Base-by-base conservation (phyloP, 805 yeast species). In the Kluyveromyces siamensis region DNA sequence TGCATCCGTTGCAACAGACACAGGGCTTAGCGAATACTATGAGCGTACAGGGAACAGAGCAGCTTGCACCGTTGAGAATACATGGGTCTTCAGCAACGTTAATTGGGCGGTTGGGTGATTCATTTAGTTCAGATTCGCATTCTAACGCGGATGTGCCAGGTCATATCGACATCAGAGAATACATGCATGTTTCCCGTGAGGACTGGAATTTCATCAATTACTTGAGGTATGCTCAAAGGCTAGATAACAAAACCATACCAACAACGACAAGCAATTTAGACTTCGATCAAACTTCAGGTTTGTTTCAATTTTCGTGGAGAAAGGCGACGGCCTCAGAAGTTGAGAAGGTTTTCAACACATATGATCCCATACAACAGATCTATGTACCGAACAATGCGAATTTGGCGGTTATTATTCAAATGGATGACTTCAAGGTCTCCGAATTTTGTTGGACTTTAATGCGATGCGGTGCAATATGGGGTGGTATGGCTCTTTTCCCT, bases 401-500 rank as follows among this genome's bases (percentile, higher is more conserved):
- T 25, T 5, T 18, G 40, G 17, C 17, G 27, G 7, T 40, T 38
- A 37, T 18, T 40, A 45, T 37, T 41, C 50, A 27, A 30, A 44
- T 27, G 33, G 40, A 45, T 21, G 45, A 39, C 42, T 45, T 43
- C 14, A 45, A 46, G 14, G 44, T 52, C 11, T 14, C 44, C 5
- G 27, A 41, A 18, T 50, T 50, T 21, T 19, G 44, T 16, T 50
- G 53, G 53, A 40, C 46, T 13, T 19, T 50, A 35, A 33, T 18
- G 33, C 27, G 41, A 10, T 27, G 17, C 14, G 43, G 52, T 11
- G 19, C 40, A 6, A 35, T 47, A 16, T 41, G 44, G 13, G 44
- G 50, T 11, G 42, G 46, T 10, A 45, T 50, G 10, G 36, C 30
- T 6, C 36, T 52, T 10, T 50, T 52, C 21, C 51, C 55, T 11